Base-by-base conservation (phyloP, 2,329 filamentous ascomycete species). In the Alternaria metachromatica region DNA sequence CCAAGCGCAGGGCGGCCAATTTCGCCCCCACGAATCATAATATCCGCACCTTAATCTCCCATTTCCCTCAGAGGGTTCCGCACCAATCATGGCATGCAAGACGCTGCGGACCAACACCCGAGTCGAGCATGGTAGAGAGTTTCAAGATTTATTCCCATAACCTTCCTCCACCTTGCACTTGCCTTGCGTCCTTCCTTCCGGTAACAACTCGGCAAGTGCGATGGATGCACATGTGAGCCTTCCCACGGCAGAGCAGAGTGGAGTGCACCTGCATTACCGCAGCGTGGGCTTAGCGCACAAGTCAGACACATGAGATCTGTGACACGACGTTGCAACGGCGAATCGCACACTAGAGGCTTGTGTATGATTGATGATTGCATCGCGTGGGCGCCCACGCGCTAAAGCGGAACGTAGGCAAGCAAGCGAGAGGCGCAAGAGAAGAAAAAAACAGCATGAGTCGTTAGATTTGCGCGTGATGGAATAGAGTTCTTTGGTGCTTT, bases 1-100 rank as follows among this genome's bases (percentile, higher is more conserved):
- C 13, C 28, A 37, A 53, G 49, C 49, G 37, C 37, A 41, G 0
- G 9, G 30, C 49, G 30, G 49, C 49, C 49, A 53, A 53, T 37
- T 53, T 53, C 28, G 49, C 49, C 49, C 49, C 49, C 49, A 53
- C 49, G 49, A 53, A 53, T 53, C 49, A 41, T 53, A 23, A 23
- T 25, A 37, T 15, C 30, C 49, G 20, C 20, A 23, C 49, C 37
- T 37, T 53, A 37, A 37, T 53, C 30, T 53, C 49, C 49, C 49
- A 25, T 18, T 37, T 28, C 20, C 33, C 20, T 15, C 49, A 8
- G 23, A 2, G 15, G 49, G 15, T 13, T 53, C 49, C 49, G 49
- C 49, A n/a, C 49, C 49, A 53, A 53, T 37, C 28, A 53, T n/a
- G 21, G 23, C 13, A 25, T 25, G 21, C 7, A 8, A 5, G 28